Evolutionary conservation across 2,329 filamentous ascomycete species (phyloP), one percentile per base, ranked within the genome.

Genomic region (Aspergillus candidus): DNA sequence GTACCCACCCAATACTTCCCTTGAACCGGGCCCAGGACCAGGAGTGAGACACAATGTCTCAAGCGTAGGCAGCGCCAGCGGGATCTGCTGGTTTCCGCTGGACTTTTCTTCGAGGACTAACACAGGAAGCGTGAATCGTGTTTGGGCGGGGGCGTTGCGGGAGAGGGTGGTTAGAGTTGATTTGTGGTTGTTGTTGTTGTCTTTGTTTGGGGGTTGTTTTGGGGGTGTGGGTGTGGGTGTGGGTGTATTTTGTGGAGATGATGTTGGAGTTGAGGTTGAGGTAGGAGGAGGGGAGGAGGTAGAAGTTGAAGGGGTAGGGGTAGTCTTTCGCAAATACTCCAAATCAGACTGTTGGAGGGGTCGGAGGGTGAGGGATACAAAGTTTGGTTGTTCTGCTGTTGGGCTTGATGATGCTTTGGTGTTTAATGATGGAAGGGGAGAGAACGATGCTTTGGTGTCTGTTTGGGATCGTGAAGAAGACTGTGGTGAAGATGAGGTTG

Each of bases 71-170:
- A 64, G 47, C 12, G 55, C 54, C 33, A 65, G 13, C 13, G 56
- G 51, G 27, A 54, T 34, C 29, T 52, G 46, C 31, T 18, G 14
- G 6, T 40, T 40, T 11, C 34, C 43, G 15, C 34, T 11, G 29
- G n/a, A 32, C 27, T 34, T 12, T 4, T 38, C 40, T 31, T 47
- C 47, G n/a, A 53, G 22, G 11, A 50, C 48, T 22, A 69, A 36
- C 8, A 67, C 55, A 13, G 72, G 73, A 27, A 76, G 37, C 0
- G 71, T 73, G 49, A 64, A 70, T 4, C 71, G 63, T 4, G 63
- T 44, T 13, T 59, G 55, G 0, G 62, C 68, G 2, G 69, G 65
- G 6, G 63, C 63, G 14, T 62, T 51, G 5, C 27, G 38, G 2
- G 51, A 42, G 4, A 72, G 56, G 4, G 51, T 30, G 1, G 48